Evolutionary conservation across 2,329 filamentous ascomycete genomes (phyloP).

Genomic region (Trichoderma sp.): DNA sequence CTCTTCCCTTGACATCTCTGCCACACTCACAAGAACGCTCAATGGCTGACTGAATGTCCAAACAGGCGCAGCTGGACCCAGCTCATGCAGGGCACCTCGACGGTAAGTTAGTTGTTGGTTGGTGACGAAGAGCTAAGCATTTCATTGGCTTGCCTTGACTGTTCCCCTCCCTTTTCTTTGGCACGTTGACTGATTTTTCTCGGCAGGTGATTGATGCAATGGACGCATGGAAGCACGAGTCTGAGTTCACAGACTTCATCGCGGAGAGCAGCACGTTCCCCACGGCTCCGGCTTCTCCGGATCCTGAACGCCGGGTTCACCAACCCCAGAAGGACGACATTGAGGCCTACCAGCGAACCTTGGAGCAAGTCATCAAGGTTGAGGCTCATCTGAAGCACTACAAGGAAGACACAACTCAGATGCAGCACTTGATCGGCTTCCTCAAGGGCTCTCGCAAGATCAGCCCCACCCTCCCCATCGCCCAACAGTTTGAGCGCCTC

Average conservation of each 20-base stretch:
- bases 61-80: constrained; percentile 87
- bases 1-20: constrained; percentile 1
- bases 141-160: background rate
- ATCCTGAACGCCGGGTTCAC: constrained; percentile 58
- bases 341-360: constrained; percentile 63
- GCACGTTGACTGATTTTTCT: background rate
- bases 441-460: constrained; percentile 70
- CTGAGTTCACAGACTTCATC: constrained; percentile 79
- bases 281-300: constrained; percentile 62
- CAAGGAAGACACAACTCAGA: constrained; percentile 65
- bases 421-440: constrained; percentile 69
- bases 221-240: constrained; percentile 88
- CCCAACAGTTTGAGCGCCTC: constrained; percentile 85
- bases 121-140: background rate
- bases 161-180: background rate
- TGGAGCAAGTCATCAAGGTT: constrained; percentile 65
- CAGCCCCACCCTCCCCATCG: constrained; percentile 66
- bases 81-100: constrained; percentile 85
- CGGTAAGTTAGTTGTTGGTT: constrained; percentile 56
- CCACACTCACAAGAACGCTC: background rate
- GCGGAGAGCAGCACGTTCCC: constrained; percentile 73
- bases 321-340: constrained; percentile 69
- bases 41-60: constrained; percentile 33
- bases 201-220: constrained; percentile 83
- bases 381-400: constrained; percentile 67